A percentile compares a stretch with the other conserved stretches of the same genome.
phyloP scores from a whole-genome alignment of 2,329 filamentous ascomycete genomes.

The Cercospora sp. region DNA sequence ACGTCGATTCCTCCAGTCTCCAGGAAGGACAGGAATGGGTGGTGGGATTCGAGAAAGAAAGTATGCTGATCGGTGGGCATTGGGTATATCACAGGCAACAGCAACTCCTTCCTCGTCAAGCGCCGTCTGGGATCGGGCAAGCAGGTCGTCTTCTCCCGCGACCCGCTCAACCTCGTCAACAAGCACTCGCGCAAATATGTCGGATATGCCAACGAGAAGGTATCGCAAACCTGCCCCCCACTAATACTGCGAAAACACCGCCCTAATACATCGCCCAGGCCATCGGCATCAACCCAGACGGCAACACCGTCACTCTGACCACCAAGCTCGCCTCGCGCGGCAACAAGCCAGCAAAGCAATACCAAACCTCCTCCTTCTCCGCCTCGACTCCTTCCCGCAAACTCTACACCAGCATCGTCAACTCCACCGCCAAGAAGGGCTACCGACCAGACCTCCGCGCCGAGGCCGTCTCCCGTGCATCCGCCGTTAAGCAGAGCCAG shows the following conservation, averaged over 20 bases:
- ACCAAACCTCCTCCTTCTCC: conserved; percentile 67
- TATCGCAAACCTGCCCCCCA: not conserved
- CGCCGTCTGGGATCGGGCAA: conserved; percentile 71
- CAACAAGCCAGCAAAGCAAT: conserved; percentile 70
- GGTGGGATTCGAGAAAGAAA: conserved; percentile 3
- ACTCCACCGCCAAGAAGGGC: conserved; percentile 74
- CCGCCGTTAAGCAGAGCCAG: conserved; percentile 72
- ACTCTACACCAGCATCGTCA: conserved; percentile 87
- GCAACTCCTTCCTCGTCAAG: conserved; percentile 93
- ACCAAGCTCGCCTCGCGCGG: conserved; percentile 77
- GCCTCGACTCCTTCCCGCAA: conserved; percentile 75
- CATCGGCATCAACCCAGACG: conserved; percentile 74
- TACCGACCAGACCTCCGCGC: conserved; percentile 65
- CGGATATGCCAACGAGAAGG: conserved; percentile 77
- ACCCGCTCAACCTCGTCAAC: conserved; percentile 92
- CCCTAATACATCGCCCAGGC: conserved; percentile 56
- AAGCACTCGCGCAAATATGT: conserved; percentile 90
- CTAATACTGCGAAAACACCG: conserved; percentile 63
- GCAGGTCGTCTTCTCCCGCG: conserved; percentile 79
- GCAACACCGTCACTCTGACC: conserved; percentile 76
- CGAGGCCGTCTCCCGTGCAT: conserved; percentile 79
- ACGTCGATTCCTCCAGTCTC: conserved; percentile 51
- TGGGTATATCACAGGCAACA: conserved; percentile 61
- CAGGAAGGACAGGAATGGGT: conserved; percentile 9
- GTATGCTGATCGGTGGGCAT: conserved; percentile 11